A percentile compares a stretch with the other conserved stretches of the same genome.
Conservation (phyloP, 148 eudicot genomes). For the Pharnaceum exiguum region DNA sequence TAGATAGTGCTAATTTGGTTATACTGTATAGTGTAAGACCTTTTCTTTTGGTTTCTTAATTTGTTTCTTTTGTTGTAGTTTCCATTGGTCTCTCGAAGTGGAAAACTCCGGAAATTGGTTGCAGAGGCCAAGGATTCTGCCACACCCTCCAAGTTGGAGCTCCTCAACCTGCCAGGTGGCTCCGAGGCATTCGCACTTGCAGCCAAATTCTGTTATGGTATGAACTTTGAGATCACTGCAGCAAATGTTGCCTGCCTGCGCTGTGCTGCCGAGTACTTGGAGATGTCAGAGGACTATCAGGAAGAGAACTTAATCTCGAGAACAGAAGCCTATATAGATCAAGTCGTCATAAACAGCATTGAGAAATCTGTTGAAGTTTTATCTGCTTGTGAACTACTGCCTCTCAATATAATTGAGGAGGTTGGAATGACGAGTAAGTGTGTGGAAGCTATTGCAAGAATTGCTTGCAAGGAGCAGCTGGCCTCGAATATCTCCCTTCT, state of each 20-base stretch:
- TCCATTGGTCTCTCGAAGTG: conserved; percentile 66
- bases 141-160: conserved; percentile 41
- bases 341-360: conserved; percentile 43
- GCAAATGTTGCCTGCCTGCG: conserved; percentile 51
- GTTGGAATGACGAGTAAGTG: conserved; percentile 43
- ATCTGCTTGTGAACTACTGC: conserved; percentile 42
- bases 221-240: conserved; percentile 60
- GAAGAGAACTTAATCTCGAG: conserved; percentile 55
- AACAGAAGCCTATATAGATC: conserved; percentile 51
- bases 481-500: conserved; percentile 39
- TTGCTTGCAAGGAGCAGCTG: conserved; percentile 54
- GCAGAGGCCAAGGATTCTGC: conserved; percentile 44
- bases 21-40: neutral
- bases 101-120: conserved; percentile 55
- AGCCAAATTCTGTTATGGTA: conserved; percentile 62
- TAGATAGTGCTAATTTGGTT: conserved; percentile 12
- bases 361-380: conserved; percentile 54
- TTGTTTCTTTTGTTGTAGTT: conserved; percentile 33
- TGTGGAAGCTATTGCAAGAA: conserved; percentile 41
- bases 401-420: conserved; percentile 34
- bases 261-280: conserved; percentile 58
- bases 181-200: conserved; percentile 50
- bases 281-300: conserved; percentile 59
- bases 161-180: conserved; percentile 56
- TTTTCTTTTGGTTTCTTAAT: too few species aligned